phyloP scores from a whole-genome alignment of 139 green algal genomes.

The Cymbomonas tetramitiformis region DNA sequence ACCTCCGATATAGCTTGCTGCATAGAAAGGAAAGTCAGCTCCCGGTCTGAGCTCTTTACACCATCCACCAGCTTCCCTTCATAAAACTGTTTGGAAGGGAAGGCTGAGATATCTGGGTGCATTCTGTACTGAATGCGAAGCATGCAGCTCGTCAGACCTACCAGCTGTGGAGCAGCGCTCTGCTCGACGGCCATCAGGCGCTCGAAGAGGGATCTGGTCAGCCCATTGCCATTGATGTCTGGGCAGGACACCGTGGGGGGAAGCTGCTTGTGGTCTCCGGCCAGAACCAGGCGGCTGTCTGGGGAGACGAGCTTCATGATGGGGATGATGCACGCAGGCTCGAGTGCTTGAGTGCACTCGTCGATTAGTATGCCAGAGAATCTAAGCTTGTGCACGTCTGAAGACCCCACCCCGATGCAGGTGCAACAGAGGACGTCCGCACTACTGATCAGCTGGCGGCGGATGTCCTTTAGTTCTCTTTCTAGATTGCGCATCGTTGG shows the following conservation, averaged over 20 bases:
- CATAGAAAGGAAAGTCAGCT: no score
- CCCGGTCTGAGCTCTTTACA: no score
- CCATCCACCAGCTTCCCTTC: conserved; percentile 40
- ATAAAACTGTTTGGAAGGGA: conserved; percentile 45
- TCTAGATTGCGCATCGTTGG: no score
- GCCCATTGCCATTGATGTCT: conserved; percentile 26
- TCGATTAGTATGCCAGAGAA: conserved; percentile 79
- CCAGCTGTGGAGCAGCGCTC: no score
- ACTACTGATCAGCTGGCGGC: no score
- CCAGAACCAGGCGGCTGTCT: conserved; percentile 67
- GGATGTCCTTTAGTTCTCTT: no score
- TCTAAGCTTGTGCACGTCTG: background rate
- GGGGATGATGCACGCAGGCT: conserved; percentile 65
- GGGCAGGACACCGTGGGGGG: conserved; percentile 67
- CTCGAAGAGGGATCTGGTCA: conserved; percentile 70
- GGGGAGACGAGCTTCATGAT: conserved; percentile 41
- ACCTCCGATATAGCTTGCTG: no score
- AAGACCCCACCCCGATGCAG: conserved; percentile 28
- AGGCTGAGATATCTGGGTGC: conserved; percentile 27
- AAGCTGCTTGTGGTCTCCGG: conserved; percentile 75
- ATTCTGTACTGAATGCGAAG: conserved; percentile 80
- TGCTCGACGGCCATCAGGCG: conserved; percentile 47
- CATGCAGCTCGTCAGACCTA: no score
- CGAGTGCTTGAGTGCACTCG: conserved; percentile 71
- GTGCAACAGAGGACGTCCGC: conserved; percentile 29